Percentiles rank a stretch among this genome's conserved stretches.
phyloP scores from a whole-genome alignment of 805 yeast species.

The Suhomyces xylopsoci region DNA sequence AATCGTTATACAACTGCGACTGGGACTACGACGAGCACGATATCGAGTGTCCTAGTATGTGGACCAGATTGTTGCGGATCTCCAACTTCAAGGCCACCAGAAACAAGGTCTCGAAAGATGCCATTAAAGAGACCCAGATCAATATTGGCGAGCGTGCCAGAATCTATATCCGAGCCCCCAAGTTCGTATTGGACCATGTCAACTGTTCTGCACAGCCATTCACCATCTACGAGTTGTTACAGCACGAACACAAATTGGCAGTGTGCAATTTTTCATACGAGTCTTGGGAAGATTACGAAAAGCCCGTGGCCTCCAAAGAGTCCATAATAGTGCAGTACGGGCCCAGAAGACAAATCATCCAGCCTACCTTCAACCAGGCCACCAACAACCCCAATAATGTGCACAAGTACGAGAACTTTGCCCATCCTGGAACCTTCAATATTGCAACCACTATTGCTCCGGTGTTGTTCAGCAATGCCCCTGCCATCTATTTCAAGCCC shows the following conservation, averaged over 20 bases:
- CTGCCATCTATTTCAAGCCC: slow-evolving; percentile 77
- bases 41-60: slow-evolving; percentile 68
- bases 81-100: slow-evolving; percentile 74
- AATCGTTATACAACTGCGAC: slow-evolving; percentile 69
- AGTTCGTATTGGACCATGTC: slow-evolving; percentile 39
- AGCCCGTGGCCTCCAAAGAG: slow-evolving; percentile 83
- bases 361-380: slow-evolving; percentile 80
- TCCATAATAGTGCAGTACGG: slow-evolving; percentile 87
- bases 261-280: slow-evolving; percentile 78
- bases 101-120: slow-evolving; percentile 63
- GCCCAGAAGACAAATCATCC: slow-evolving; percentile 77
- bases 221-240: slow-evolving; percentile 68
- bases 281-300: slow-evolving; percentile 86
- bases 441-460: slow-evolving; percentile 91
- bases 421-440: slow-evolving; percentile 66
- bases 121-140: slow-evolving; percentile 42
- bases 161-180: slow-evolving; percentile 59
- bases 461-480: slow-evolving; percentile 75
- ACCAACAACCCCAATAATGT: slow-evolving; percentile 79
- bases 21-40: slow-evolving; percentile 91
- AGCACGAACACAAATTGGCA: slow-evolving; percentile 84
- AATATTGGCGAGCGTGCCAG: slow-evolving; percentile 60
- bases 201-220: slow-evolving; percentile 49
- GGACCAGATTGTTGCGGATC: slow-evolving; percentile 72
- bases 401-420: slow-evolving; percentile 78